A percentile compares a stretch with the other conserved stretches of the same genome.
Evolutionary conservation across 257 asterid species (phyloP).

Genomic region (Avicennia marina): DNA sequence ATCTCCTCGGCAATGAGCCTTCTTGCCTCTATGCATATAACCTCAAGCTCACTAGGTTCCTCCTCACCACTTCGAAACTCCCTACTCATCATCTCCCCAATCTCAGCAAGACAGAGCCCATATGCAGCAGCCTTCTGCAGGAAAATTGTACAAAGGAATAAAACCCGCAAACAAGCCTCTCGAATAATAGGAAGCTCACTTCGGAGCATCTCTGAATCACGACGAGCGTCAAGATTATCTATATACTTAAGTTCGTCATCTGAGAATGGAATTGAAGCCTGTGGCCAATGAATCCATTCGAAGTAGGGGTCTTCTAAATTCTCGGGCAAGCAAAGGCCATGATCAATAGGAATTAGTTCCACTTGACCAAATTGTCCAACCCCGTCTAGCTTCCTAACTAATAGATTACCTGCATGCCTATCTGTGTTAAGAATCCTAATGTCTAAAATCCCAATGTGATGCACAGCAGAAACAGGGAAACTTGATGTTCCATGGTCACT

Average conservation of each 20-base stretch:
- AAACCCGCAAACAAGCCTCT: slow-evolving; percentile 85
- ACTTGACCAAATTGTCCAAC: slow-evolving; percentile 80
- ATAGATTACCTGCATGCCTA: slow-evolving; percentile 90
- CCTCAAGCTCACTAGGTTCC: slow-evolving; percentile 96
- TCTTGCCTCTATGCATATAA: slow-evolving; percentile 75
- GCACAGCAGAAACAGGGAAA: slow-evolving; percentile 90
- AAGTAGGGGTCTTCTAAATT: slow-evolving; percentile 87
- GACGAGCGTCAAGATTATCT: slow-evolving; percentile 49
- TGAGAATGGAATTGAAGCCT: slow-evolving; percentile 90
- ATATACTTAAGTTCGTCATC: slow-evolving; percentile 92
- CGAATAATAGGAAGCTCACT: slow-evolving; percentile 91
- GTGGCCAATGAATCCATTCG: slow-evolving; percentile 99
- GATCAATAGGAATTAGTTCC: slow-evolving; percentile 86
- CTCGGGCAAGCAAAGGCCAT: slow-evolving; percentile 94
- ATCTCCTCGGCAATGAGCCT: slow-evolving; percentile 55
- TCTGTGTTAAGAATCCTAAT: slow-evolving; percentile 94
- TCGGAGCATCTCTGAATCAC: slow-evolving; percentile 70
- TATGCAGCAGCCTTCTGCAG: slow-evolving; percentile 75
- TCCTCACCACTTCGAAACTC: slow-evolving; percentile 85
- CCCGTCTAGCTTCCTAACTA: slow-evolving; percentile 83
- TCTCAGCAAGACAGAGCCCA: slow-evolving; percentile 94
- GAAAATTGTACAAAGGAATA: slow-evolving; percentile 71
- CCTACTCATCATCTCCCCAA: slow-evolving; percentile 97
- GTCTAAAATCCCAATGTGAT: slow-evolving; percentile 89
- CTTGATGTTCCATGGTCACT: slow-evolving; percentile 96